Conservation (phyloP, 2,329 filamentous ascomycete genomes). For the Alternaria novae-zelandiae region DNA sequence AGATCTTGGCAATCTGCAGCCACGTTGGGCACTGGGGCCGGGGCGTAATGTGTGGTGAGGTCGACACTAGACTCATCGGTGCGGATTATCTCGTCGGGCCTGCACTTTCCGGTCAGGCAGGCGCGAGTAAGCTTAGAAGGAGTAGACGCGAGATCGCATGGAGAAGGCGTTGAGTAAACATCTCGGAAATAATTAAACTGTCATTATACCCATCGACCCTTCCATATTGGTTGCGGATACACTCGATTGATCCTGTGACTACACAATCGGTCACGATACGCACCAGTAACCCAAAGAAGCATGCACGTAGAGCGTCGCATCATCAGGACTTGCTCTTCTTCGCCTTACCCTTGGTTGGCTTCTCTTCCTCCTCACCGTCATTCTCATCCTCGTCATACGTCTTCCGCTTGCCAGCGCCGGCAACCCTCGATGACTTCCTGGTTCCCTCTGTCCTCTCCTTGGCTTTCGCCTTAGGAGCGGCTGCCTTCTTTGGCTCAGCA, state of each 20-base stretch:
- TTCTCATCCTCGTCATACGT: constrained; percentile 22
- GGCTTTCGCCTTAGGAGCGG: constrained; percentile 10
- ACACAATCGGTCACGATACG: background rate
- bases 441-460: constrained; percentile 29
- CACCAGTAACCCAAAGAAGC: background rate
- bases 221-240: background rate
- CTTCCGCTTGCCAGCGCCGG: constrained; percentile 30
- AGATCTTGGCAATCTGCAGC: constrained; percentile 9
- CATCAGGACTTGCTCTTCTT: constrained; percentile 22
- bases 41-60: background rate
- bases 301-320: background rate
- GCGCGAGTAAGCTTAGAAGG: constrained; percentile 3
- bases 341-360: constrained; percentile 16
- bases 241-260: background rate
- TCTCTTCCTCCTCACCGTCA: constrained; percentile 19
- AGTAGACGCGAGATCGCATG: background rate
- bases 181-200: background rate
- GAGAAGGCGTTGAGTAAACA: background rate
- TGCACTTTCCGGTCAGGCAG: background rate
- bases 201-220: background rate
- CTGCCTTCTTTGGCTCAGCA: constrained; percentile 1
- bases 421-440: constrained; percentile 24
- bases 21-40: background rate
- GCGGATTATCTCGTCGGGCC: background rate
- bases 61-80: constrained; percentile 1